phyloP scores from a whole-genome alignment of 2,329 filamentous ascomycete genomes.

The Aspergillus pseudoterreus region DNA sequence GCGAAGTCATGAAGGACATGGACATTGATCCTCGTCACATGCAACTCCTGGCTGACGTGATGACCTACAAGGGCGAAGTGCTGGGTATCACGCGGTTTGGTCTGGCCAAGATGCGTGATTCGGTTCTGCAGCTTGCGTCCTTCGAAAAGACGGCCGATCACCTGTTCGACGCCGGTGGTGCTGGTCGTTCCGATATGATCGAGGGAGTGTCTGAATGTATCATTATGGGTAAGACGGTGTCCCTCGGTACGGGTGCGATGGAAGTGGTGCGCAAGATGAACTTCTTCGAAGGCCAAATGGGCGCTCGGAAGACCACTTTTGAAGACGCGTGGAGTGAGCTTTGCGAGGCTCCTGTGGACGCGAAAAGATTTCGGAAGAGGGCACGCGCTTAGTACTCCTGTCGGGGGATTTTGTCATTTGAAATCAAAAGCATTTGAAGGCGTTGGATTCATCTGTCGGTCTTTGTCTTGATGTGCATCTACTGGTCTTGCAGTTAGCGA shows the following conservation, averaged over 20 bases:
- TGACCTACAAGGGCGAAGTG: constrained; percentile 98
- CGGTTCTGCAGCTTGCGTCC: constrained; percentile 85
- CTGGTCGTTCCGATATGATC: constrained; percentile 87
- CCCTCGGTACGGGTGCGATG: constrained; percentile 86
- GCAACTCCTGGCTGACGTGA: constrained; percentile 93
- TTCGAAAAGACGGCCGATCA: constrained; percentile 99
- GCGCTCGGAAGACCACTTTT: constrained; percentile 59
- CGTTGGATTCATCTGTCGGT: neutral
- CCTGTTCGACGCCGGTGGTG: constrained; percentile 87
- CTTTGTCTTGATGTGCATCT: neutral
- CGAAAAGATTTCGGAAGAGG: constrained; percentile 7
- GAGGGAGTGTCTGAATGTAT: constrained; percentile 96
- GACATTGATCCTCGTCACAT: constrained; percentile 96
- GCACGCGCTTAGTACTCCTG: constrained; percentile 1
- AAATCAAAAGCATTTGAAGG: neutral
- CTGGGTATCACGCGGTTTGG: constrained; percentile 96
- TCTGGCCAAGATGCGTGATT: constrained; percentile 92
- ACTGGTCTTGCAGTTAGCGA: constrained; percentile 1
- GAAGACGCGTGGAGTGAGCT: constrained; percentile 55
- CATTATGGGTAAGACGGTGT: constrained; percentile 96
- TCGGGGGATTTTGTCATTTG: neutral
- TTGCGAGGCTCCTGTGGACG: constrained; percentile 7
- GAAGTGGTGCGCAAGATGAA: constrained; percentile 77
- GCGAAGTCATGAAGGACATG: constrained; percentile 87
- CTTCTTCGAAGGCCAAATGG: constrained; percentile 58